Percentiles rank a stretch among this genome's conserved stretches.
These are phyloP conservation scores for Sclerotinia glacialis DNA, from an alignment of 2,329 filamentous ascomycete species.

Conservation along the genomic window DNA sequence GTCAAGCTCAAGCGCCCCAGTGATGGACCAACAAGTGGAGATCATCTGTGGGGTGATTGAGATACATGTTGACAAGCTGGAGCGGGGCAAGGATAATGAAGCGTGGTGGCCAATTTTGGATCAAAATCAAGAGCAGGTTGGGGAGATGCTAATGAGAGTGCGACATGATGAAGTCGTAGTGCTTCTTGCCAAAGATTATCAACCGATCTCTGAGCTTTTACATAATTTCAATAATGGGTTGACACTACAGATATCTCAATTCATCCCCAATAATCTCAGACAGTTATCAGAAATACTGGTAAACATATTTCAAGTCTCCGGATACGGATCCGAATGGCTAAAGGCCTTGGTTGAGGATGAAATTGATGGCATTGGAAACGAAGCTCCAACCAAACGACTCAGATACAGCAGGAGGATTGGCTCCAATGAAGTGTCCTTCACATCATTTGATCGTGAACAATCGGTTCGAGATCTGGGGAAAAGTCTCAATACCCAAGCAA, in stretches of 20 bases:
- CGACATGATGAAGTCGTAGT: conserved; percentile 88
- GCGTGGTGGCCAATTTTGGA: conserved; percentile 85
- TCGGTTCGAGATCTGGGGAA: conserved; percentile 76
- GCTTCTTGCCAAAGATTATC: conserved; percentile 80
- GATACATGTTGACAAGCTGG: conserved; percentile 68
- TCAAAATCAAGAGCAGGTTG: conserved; percentile 70
- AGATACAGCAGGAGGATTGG: conserved; percentile 69
- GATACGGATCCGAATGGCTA: conserved; percentile 81
- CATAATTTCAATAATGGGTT: conserved; percentile 81
- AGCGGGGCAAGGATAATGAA: conserved; percentile 74
- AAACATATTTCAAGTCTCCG: conserved; percentile 94
- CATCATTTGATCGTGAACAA: conserved; percentile 63
- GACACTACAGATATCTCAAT: conserved; percentile 78
- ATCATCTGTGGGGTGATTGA: conserved; percentile 71
- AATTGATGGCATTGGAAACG: conserved; percentile 87
- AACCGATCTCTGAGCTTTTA: conserved; percentile 75
- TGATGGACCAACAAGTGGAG: conserved; percentile 45
- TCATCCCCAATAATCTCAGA: conserved; percentile 73
- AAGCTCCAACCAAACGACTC: conserved; percentile 70
- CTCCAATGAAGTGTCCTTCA: conserved; percentile 63
- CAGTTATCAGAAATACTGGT: conserved; percentile 81
- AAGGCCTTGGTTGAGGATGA: conserved; percentile 93
- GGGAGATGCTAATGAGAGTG: conserved; percentile 80
- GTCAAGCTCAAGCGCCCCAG: conserved; percentile 36
- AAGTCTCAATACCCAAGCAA: conserved; percentile 81